phyloP scores from a whole-genome alignment of 495 filamentous ascomycete genomes.

The Aspergillus mulundensis region DNA sequence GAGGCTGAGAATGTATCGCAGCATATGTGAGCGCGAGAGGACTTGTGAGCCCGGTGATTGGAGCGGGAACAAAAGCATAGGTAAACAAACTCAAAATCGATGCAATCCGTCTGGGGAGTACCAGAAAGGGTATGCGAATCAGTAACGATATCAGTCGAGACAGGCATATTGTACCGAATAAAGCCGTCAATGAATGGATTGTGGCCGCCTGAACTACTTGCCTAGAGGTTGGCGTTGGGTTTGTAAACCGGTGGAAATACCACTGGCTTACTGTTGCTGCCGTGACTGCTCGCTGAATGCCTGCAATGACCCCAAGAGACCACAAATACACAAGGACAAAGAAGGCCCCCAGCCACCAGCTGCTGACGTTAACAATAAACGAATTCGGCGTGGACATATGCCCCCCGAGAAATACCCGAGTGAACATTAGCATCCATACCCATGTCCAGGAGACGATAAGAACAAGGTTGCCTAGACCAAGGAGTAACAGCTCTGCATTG shows the following conservation, averaged over 20 bases:
- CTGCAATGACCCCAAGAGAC: conserved; percentile 81
- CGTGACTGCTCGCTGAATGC: conserved; percentile 84
- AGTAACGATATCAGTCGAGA: conserved; percentile 75
- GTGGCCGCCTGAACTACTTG: conserved; percentile 80
- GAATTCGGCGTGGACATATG: conserved; percentile 58
- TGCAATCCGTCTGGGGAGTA: conserved; percentile 71
- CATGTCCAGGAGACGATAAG: conserved; percentile 84
- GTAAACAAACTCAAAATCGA: conserved; percentile 58
- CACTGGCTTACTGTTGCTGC: conserved; percentile 95
- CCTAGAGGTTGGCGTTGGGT: conserved; percentile 67
- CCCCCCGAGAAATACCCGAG: conserved; percentile 84
- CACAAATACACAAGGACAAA: conserved; percentile 94
- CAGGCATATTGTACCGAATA: conserved; percentile 91
- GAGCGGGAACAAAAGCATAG: conserved; percentile 77
- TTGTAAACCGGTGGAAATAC: conserved; percentile 92
- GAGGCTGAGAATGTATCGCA: conserved; percentile 84
- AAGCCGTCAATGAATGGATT: conserved; percentile 70
- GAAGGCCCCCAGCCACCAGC: conserved; percentile 85
- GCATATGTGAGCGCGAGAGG: conserved; percentile 88
- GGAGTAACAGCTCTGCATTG: conserved; percentile 74
- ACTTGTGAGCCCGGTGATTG: conserved; percentile 79
- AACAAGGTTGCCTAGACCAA: conserved; percentile 75
- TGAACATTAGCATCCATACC: conserved; percentile 97
- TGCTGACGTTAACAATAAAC: conserved; percentile 79
- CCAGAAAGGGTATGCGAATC: conserved; percentile 78